phyloP scores from a whole-genome alignment of 768 basidiomycete species.

The Amanita jacksonii region DNA sequence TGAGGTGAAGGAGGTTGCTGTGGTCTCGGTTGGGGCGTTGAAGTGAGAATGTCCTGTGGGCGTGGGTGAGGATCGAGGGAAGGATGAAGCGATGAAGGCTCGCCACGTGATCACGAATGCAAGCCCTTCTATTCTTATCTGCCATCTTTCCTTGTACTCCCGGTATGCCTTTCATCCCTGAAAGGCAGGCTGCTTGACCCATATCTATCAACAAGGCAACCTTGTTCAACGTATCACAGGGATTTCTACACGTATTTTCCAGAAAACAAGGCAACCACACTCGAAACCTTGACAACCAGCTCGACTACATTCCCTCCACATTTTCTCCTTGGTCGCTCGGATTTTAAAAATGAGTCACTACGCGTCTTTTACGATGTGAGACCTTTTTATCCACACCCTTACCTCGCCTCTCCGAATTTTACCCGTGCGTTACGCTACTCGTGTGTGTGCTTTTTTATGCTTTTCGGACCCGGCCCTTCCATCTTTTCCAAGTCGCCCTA shows the following conservation, averaged over 20 bases:
- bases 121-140: not conserved
- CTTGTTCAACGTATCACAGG: not conserved
- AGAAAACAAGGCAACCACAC: not conserved
- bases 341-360: conserved; percentile 1
- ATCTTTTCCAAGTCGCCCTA: conserved; percentile 7
- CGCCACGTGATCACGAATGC: not conserved
- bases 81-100: not conserved
- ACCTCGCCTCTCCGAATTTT: too few species aligned
- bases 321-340: too few species aligned
- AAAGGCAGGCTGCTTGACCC: not conserved
- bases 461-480: conserved; percentile 4
- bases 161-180: not conserved
- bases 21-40: not conserved
- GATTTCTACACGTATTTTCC: not conserved
- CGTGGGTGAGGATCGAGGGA: not conserved
- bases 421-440: too few species aligned
- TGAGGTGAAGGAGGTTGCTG: not conserved
- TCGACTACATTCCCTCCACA: not conserved
- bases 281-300: not conserved
- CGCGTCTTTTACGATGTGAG: not conserved
- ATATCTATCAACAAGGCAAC: not conserved
- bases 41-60: not conserved
- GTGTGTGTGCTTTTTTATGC: not conserved
- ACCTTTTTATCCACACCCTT: not conserved
- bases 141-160: not conserved